phyloP scores from a whole-genome alignment of 352 stramenopile genomes.

The Phytopythium delawarense region DNA sequence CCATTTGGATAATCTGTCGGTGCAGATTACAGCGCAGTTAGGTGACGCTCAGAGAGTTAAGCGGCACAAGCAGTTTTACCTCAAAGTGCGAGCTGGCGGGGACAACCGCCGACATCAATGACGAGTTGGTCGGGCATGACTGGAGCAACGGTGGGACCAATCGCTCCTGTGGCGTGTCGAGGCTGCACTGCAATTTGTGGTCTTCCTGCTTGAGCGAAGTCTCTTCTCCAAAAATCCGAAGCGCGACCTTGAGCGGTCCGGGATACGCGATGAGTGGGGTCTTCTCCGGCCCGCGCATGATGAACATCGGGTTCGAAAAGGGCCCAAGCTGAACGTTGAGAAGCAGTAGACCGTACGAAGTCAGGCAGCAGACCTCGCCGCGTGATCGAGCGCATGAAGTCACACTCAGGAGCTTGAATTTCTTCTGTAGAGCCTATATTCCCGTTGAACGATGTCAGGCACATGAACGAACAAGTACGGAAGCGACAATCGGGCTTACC shows the following conservation, averaged over 20 bases:
- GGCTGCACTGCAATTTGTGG: conserved; percentile 41
- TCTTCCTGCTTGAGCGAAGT: conserved; percentile 51
- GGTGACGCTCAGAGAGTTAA: not conserved
- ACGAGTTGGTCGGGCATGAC: conserved; percentile 26
- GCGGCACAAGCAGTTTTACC: conserved; percentile 16
- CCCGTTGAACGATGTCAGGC: not conserved
- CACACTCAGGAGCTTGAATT: conserved; percentile 50
- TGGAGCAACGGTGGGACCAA: conserved; percentile 31
- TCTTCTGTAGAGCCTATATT: conserved; percentile 24
- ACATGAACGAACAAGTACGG: not conserved
- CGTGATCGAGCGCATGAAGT: conserved; percentile 27
- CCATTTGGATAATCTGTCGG: conserved; percentile 56
- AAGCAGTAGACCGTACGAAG: conserved; percentile 49
- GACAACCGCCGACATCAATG: conserved; percentile 42
- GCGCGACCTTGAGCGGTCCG: conserved; percentile 24
- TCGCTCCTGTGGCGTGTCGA: conserved; percentile 35
- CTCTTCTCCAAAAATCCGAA: conserved; percentile 51
- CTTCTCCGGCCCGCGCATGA: conserved; percentile 31
- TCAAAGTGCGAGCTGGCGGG: conserved; percentile 52
- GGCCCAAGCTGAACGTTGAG: conserved; percentile 19
- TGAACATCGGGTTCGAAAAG: conserved; percentile 29
- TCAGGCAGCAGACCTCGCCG: conserved; percentile 48
- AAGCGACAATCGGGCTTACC: conserved; percentile 14
- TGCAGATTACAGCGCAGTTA: not conserved
- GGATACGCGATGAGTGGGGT: conserved; percentile 46